These are phyloP conservation scores for Penicillium soppii DNA, from an alignment of 495 filamentous ascomycete genomes.

Conservation along the genomic window DNA sequence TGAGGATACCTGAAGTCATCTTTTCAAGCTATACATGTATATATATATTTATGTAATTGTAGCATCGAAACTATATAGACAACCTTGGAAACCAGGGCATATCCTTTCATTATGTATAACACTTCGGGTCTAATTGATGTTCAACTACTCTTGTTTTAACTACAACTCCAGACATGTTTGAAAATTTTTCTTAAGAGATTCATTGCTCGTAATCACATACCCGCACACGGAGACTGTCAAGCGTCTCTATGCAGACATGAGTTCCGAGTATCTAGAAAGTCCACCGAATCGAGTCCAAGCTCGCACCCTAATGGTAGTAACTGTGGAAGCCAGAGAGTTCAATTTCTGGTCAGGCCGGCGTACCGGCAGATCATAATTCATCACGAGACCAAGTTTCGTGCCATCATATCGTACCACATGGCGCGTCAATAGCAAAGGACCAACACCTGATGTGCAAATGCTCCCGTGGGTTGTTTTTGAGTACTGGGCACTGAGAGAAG, in stretches of 20 bases:
- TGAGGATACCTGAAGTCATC: too few relatives aligned
- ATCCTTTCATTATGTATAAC: too few relatives aligned
- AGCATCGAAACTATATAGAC: too few relatives aligned
- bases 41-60: too few relatives aligned
- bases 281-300: slow-evolving; percentile 4
- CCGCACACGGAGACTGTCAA: slow-evolving; percentile 4
- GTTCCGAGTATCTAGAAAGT: slow-evolving; percentile 9
- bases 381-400: slow-evolving; percentile 21
- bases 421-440: slow-evolving; percentile 19
- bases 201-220: slow-evolving; percentile 9
- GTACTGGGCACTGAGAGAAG: slow-evolving; percentile 11
- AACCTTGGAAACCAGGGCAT: too few relatives aligned
- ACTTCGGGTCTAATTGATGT: too few relatives aligned
- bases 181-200: slow-evolving; percentile 6
- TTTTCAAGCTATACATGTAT: too few relatives aligned
- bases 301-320: not conserved
- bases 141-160: too few relatives aligned
- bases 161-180: too few relatives aligned
- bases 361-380: slow-evolving; percentile 26
- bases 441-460: slow-evolving; percentile 27
- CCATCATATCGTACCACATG: slow-evolving; percentile 21
- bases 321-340: slow-evolving; percentile 5
- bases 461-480: slow-evolving; percentile 17
- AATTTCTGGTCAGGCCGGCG: slow-evolving; percentile 11
- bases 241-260: slow-evolving; percentile 6